phyloP scores from a whole-genome alignment of 192 early-diverging fungal species.

The Mortierella antarctica region DNA sequence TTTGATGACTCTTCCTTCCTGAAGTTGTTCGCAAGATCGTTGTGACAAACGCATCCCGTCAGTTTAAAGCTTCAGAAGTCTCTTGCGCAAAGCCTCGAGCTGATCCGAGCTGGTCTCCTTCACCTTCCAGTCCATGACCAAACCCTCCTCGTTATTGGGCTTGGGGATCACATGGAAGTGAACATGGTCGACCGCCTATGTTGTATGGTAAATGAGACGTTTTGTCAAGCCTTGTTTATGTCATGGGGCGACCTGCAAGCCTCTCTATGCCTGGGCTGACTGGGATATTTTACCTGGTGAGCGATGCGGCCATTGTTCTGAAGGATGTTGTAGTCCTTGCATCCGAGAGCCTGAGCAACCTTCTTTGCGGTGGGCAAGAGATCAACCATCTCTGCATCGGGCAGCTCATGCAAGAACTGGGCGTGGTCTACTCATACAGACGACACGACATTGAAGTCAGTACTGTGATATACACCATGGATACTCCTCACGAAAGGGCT shows the following conservation, averaged over 20 bases:
- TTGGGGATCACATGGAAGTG: conserved; percentile 95
- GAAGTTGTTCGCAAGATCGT: too few relatives aligned
- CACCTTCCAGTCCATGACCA: conserved; percentile 74
- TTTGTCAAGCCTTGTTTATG: background rate
- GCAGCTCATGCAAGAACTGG: conserved; percentile 89
- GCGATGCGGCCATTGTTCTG: conserved; percentile 76
- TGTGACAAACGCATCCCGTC: background rate
- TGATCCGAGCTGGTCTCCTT: conserved; percentile 65
- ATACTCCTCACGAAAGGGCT: background rate
- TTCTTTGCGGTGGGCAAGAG: conserved; percentile 90
- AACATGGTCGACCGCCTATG: conserved; percentile 88
- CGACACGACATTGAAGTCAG: background rate
- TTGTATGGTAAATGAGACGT: background rate
- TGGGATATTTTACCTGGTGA: conserved; percentile 59
- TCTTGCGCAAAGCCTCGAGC: conserved; percentile 56
- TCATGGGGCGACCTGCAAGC: background rate
- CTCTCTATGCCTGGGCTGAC: background rate
- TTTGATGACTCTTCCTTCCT: too few relatives aligned
- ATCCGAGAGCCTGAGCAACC: conserved; percentile 80
- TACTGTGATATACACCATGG: background rate
- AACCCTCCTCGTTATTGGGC: conserved; percentile 71
- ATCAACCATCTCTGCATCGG: conserved; percentile 86
- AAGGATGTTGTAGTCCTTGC: conserved; percentile 85
- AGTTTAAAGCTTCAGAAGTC: conserved; percentile 45
- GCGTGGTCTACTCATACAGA: conserved; percentile 73